These are phyloP conservation scores for Trichoderma endophyticum DNA, from an alignment of 2,329 filamentous ascomycete species.

Conservation along the genomic window DNA sequence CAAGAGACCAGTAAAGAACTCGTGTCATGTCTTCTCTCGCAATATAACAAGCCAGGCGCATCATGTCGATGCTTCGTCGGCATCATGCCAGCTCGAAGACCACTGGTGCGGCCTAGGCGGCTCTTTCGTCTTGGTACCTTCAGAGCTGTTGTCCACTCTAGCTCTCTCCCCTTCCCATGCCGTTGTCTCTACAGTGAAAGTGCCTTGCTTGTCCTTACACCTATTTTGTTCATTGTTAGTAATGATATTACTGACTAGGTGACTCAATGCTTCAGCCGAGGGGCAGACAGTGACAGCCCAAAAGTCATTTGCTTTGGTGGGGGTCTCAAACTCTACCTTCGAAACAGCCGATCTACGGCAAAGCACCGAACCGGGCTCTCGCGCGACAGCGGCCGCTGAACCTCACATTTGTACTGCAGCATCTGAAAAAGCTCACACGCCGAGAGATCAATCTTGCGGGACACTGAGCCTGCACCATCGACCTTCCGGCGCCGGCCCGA, in stretches of 20 bases:
- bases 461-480: conserved; percentile 30
- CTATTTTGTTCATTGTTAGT: conserved; percentile 35
- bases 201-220: conserved; percentile 55
- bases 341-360: conserved; percentile 58
- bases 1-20: background rate
- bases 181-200: conserved; percentile 62
- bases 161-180: conserved; percentile 51
- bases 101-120: conserved; percentile 30
- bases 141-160: background rate
- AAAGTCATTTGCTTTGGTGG: background rate
- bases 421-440: conserved; percentile 56
- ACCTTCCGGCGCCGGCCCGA: conserved; percentile 54
- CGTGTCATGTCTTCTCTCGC: background rate
- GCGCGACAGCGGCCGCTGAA: conserved; percentile 45
- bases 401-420: conserved; percentile 59
- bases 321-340: conserved; percentile 41
- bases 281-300: background rate
- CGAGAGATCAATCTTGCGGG: conserved; percentile 46
- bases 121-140: background rate
- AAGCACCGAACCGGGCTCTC: conserved; percentile 53
- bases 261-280: background rate
- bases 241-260: background rate
- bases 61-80: conserved; percentile 29
- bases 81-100: conserved; percentile 36
- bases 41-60: background rate